phyloP scores from a whole-genome alignment of 2,329 filamentous ascomycete genomes.

The Fusarium sp. region DNA sequence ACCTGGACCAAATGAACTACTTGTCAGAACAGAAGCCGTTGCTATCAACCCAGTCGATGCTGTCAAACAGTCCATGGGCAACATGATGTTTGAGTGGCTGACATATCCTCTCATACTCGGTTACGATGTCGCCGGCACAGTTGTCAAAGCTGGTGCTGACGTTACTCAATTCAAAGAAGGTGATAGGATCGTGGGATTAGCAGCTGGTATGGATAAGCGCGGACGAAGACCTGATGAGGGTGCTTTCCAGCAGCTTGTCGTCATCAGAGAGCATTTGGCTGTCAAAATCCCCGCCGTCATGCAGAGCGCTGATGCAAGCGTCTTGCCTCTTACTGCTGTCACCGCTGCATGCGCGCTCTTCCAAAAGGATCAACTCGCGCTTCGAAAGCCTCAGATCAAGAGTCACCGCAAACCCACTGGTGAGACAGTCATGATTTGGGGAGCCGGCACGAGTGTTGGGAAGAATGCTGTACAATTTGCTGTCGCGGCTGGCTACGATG shows the following conservation, averaged over 20 bases:
- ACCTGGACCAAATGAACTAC: background rate
- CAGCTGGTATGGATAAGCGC: constrained; percentile 5
- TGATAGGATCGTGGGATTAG: background rate
- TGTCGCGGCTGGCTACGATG: background rate
- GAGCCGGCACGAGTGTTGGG: constrained; percentile 1
- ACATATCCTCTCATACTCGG: constrained; percentile 11
- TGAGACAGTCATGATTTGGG: background rate
- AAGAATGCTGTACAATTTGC: background rate
- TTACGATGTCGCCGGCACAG: background rate
- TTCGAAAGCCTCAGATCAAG: background rate
- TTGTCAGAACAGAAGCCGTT: background rate
- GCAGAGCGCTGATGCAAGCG: background rate
- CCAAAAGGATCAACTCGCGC: background rate
- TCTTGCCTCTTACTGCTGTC: background rate
- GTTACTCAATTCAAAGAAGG: background rate
- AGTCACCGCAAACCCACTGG: accelerated
- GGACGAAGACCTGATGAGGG: background rate
- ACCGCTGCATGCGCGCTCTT: background rate
- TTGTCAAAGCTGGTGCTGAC: background rate
- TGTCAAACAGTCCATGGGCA: constrained; percentile 11
- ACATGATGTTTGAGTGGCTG: constrained; percentile 23
- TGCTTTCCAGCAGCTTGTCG: background rate
- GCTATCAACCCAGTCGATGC: background rate
- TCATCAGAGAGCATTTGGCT: background rate
- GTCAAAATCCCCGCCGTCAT: background rate